Evolutionary conservation across 2,329 filamentous ascomycete genomes (phyloP).

Genomic region (Neurospora sp.): DNA sequence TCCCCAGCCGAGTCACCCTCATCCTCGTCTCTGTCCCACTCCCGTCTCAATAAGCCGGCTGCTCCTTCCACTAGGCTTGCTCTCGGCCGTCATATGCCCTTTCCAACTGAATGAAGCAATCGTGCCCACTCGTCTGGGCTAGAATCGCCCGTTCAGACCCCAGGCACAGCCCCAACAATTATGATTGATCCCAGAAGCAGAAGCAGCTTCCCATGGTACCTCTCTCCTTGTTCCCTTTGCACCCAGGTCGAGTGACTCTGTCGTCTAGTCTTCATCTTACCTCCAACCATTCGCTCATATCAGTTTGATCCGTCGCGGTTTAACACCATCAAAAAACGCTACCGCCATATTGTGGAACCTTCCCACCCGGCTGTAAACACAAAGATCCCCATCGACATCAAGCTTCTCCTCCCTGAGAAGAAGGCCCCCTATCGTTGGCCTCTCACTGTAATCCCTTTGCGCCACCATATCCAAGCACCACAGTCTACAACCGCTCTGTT

Average conservation of each 20-base stretch:
- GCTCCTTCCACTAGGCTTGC: background rate
- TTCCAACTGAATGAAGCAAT: background rate
- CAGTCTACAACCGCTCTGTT: too few species aligned
- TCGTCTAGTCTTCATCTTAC: too few species aligned
- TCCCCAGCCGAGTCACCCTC: too few species aligned
- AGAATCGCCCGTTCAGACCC: background rate
- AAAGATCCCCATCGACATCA: too few species aligned
- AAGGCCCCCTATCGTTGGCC: too few species aligned
- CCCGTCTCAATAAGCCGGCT: background rate
- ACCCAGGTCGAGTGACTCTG: background rate
- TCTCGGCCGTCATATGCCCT: background rate
- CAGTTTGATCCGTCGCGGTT: too few species aligned
- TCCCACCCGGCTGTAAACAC: background rate
- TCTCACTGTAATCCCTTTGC: too few species aligned
- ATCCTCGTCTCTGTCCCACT: background rate
- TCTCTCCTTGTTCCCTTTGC: background rate
- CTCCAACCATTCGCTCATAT: too few species aligned
- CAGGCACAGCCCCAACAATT: background rate
- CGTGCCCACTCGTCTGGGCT: background rate
- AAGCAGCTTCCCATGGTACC: background rate
- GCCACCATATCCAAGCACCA: too few species aligned
- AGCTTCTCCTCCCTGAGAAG: too few species aligned
- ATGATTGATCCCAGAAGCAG: too few species aligned
- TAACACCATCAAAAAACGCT: background rate
- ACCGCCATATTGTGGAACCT: background rate